Percentiles rank a stretch among this genome's conserved stretches.
Evolutionary conservation across 768 basidiomycete genomes (phyloP).

Genomic region (Hortiboletus flavorubellus): DNA sequence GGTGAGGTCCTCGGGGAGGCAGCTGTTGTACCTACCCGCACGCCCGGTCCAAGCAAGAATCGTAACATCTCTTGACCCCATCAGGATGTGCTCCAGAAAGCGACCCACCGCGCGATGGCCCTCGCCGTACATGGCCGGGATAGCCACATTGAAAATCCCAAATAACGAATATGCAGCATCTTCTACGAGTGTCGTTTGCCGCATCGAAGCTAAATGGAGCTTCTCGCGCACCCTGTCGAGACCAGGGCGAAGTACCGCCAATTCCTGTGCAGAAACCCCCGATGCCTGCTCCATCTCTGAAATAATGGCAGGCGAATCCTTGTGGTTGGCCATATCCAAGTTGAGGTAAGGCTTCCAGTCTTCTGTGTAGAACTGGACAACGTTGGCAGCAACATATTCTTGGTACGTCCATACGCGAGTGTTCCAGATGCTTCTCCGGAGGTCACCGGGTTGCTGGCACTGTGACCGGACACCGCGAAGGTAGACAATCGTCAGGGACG

Average conservation of each 20-base stretch:
- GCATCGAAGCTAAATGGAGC: slow-evolving; percentile 11
- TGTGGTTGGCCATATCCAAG: slow-evolving; percentile 3
- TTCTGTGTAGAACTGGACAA: slow-evolving; percentile 13
- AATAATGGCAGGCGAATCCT: slow-evolving; percentile 2
- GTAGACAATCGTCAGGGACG: slow-evolving; percentile 11
- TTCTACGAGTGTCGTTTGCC: slow-evolving; percentile 6
- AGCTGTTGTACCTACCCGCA: slow-evolving; percentile 4
- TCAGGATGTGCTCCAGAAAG: slow-evolving; percentile 13
- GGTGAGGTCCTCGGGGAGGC: background rate
- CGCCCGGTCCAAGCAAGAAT: slow-evolving; percentile 18
- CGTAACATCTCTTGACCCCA: slow-evolving; percentile 4
- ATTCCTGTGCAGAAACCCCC: background rate
- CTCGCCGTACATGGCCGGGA: slow-evolving; percentile 15
- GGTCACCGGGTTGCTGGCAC: background rate
- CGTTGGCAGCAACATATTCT: slow-evolving; percentile 12
- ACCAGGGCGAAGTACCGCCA: slow-evolving; percentile 5
- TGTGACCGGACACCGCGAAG: slow-evolving; percentile 6
- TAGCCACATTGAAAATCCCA: slow-evolving; percentile 10
- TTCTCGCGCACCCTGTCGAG: slow-evolving; percentile 17
- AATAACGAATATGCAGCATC: slow-evolving; percentile 16
- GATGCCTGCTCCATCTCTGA: slow-evolving; percentile 7
- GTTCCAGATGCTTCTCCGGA: slow-evolving; percentile 13
- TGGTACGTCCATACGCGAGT: slow-evolving; percentile 12
- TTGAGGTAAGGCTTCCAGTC: slow-evolving; percentile 13
- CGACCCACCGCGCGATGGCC: slow-evolving; percentile 9